Conservation (phyloP, 208 protist genomes). For the Leishmania gerbilli region DNA sequence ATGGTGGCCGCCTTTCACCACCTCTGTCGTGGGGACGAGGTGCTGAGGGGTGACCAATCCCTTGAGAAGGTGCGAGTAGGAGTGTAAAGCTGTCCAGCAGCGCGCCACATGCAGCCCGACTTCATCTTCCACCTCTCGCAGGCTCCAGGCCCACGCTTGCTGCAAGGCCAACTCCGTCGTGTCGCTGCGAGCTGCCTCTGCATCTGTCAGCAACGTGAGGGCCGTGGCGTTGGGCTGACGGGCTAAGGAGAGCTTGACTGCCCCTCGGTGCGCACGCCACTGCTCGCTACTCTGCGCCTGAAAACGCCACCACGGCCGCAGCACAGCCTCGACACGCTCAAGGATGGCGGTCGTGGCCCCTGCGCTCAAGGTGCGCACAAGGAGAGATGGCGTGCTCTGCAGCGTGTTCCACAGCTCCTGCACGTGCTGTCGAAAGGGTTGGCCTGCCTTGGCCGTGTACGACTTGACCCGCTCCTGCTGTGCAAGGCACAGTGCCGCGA, state of each 20-base stretch:
- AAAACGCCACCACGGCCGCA: conserved; percentile 55
- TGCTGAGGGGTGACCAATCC: conserved; percentile 71
- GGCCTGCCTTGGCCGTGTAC: conserved; percentile 50
- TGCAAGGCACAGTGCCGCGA: conserved; percentile 38
- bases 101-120: conserved; percentile 61
- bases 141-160: conserved; percentile 53
- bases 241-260: conserved; percentile 68
- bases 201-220: conserved; percentile 43
- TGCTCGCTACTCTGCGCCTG: conserved; percentile 50
- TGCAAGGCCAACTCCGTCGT: conserved; percentile 38
- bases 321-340: conserved; percentile 50
- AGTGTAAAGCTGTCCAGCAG: conserved; percentile 60
- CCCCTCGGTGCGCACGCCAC: conserved; percentile 44
- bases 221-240: conserved; percentile 41
- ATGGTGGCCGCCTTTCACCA: conserved; percentile 59
- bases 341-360: conserved; percentile 49
- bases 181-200: conserved; percentile 49
- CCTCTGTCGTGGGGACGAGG: conserved; percentile 45
- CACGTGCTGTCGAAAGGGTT: conserved; percentile 57
- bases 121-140: conserved; percentile 85
- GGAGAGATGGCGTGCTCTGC: conserved; percentile 49
- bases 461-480: conserved; percentile 47
- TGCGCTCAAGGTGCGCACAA: conserved; percentile 42
- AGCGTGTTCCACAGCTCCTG: conserved; percentile 65
- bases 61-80: conserved; percentile 63